Base-by-base conservation (phyloP, 2,329 filamentous ascomycete genomes). In the Akanthomyces uredinophilus region DNA sequence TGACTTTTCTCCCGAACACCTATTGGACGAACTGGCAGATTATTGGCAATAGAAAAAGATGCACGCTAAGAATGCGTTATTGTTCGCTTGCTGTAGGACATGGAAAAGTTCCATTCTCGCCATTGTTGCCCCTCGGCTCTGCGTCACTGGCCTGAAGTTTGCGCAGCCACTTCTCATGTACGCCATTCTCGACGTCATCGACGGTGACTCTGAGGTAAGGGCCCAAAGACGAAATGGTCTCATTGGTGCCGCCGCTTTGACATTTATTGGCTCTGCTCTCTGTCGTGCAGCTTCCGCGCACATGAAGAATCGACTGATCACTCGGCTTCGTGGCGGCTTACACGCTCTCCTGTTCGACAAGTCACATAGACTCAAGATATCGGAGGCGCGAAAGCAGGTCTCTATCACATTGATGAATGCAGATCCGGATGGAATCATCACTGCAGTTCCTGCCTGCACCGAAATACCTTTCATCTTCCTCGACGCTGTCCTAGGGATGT, bases 31-130 rank as follows among this genome's bases (percentile, higher is more conserved):
- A 16, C 16, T 60, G 4, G 43, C 22, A 5, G 6, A 4, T 0
- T 5, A 18, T 4, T 60, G 56, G 56, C 2, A 6, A 8, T 10
- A 18, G 2, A n/a, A 35, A 4, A n/a, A 22, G 6, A 0, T 5
- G 32, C 32, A 35, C 10, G 14, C 7, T 16, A 13, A 24, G 7
- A n/a, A 52, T 20, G 20, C 56, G 1, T 18, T 58, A 6, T 37
- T 58, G 2, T 3, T 32, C 22, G 16, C 46, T 16, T 71, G 70
- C 64, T 66, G 69, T 5, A 64, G 64, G 37, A 62, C 66, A 4
- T 68, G 68, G 4, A 60, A 64, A 16, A 68, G 70, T 6, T 8
- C 56, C 0, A 16, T 60, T 5, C 18, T 51, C 13, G 5, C 22
- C 3, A 24, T 47, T 8, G 13, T 52, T 10, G 6, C 51, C 32